These are phyloP conservation scores for Pichia sp. DNA, from an alignment of 1,139 yeast genomes.

Conservation along the genomic window DNA sequence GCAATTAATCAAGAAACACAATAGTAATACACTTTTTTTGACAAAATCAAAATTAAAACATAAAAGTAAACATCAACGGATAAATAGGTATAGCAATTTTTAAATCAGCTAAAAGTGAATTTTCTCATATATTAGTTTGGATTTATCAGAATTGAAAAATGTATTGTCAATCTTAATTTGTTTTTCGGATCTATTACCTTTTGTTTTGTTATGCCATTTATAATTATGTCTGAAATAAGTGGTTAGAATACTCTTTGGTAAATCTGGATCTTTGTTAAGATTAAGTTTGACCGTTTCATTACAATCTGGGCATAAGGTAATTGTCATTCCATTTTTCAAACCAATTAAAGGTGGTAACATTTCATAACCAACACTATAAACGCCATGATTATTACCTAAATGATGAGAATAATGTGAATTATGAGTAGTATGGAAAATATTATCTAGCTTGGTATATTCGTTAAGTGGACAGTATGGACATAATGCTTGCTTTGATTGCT, in stretches of 20 bases:
- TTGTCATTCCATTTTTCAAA: not conserved
- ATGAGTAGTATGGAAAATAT: slow-evolving; percentile 21
- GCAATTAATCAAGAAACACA: not conserved
- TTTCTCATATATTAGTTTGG: not conserved
- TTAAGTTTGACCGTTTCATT: not conserved
- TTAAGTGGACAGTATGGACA: slow-evolving; percentile 26
- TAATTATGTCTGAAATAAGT: slow-evolving; percentile 6
- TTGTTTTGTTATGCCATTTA: slow-evolving; percentile 2
- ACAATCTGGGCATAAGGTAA: slow-evolving; percentile 7
- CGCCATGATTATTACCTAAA: slow-evolving; percentile 28
- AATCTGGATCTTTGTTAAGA: not conserved
- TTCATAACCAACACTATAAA: slow-evolving; percentile 26
- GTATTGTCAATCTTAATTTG: slow-evolving; percentile 3
- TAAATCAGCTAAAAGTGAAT: not conserved
- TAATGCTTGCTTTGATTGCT: slow-evolving; percentile 18
- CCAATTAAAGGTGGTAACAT: slow-evolving; percentile 23
- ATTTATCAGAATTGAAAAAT: slow-evolving; percentile 2
- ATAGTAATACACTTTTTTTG: no score
- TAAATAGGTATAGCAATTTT: no score
- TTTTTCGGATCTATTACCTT: slow-evolving; percentile 1
- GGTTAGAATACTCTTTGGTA: slow-evolving; percentile 4
- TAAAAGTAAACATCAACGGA: no score
- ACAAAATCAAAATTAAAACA: no score
- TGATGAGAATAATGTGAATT: slow-evolving; percentile 29
- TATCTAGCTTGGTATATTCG: slow-evolving; percentile 3